Conservation (phyloP, 2,329 filamentous ascomycete species). For the Hymenoscyphus salicellus region DNA sequence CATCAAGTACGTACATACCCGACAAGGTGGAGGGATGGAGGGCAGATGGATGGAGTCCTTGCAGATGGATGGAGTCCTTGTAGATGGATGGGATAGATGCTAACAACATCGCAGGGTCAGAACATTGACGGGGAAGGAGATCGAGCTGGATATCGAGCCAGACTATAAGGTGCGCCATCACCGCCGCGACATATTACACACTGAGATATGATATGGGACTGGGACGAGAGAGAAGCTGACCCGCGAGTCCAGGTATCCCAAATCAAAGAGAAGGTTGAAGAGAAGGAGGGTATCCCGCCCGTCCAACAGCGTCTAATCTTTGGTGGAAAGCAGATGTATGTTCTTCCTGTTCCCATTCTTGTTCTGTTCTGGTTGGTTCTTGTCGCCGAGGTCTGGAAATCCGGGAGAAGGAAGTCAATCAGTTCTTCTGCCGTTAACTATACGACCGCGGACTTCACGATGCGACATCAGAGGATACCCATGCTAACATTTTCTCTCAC, state of each 20-base stretch:
- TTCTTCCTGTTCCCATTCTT: constrained; percentile 11
- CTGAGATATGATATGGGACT: background rate
- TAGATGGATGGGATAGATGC: background rate
- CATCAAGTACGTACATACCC: no score
- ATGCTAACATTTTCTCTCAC: constrained; percentile 8
- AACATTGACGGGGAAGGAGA: constrained; percentile 97
- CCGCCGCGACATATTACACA: background rate
- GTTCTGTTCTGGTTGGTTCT: no score
- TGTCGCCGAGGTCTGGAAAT: no score
- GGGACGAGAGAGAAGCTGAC: background rate
- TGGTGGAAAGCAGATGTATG: constrained; percentile 95
- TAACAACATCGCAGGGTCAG: constrained; percentile 66
- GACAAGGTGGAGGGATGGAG: no score
- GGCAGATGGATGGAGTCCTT: background rate
- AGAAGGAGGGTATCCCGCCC: constrained; percentile 97
- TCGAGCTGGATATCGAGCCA: constrained; percentile 94
- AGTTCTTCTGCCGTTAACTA: no score
- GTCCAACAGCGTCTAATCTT: constrained; percentile 95
- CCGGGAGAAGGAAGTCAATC: no score
- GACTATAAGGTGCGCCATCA: constrained; percentile 72
- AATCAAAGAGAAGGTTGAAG: constrained; percentile 98
- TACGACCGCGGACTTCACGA: background rate
- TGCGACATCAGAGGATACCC: background rate
- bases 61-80: no score
- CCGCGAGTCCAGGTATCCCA: constrained; percentile 68